These are phyloP conservation scores for Leishmania tropica DNA, from an alignment of 208 protist genomes.

Conservation along the genomic window DNA sequence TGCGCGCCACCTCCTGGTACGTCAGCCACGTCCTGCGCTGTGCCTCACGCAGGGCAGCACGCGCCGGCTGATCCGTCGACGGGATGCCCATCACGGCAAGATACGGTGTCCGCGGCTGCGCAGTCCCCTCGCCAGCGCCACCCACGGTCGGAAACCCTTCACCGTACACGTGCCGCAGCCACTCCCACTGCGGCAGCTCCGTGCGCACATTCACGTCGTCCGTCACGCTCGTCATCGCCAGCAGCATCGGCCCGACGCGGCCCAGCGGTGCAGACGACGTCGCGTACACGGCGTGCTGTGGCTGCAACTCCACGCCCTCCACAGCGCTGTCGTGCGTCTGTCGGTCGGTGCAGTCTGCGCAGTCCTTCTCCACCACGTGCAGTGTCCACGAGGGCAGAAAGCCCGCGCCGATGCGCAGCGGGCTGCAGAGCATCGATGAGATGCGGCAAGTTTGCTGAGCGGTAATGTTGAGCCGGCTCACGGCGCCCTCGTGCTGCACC, in stretches of 20 bases:
- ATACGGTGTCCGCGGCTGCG: constrained; percentile 12
- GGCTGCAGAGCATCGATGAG: no score
- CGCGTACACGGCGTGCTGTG: constrained; percentile 9
- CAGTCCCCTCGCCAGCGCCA: not conserved
- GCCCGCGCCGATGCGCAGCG: no score
- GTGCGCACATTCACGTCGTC: constrained; percentile 15
- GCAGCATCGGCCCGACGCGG: constrained; percentile 31
- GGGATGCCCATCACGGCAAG: constrained; percentile 51
- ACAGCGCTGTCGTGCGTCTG: not conserved
- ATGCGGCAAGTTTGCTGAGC: no score
- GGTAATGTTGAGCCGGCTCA: not conserved
- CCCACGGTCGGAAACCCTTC: not conserved
- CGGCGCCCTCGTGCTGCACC: constrained; percentile 7
- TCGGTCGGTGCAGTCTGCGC: not conserved
- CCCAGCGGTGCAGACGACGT: constrained; percentile 16
- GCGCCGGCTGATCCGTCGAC: constrained; percentile 34
- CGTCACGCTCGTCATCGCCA: constrained; percentile 34
- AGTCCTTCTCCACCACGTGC: not conserved
- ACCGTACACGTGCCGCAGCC: constrained; percentile 18
- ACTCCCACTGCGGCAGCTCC: constrained; percentile 22
- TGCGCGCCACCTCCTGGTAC: constrained; percentile 39
- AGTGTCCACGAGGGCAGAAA: constrained; percentile 25
- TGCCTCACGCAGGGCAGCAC: constrained; percentile 26
- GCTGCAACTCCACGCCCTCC: not conserved
- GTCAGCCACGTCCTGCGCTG: constrained; percentile 52